Percentiles rank a stretch among this genome's conserved stretches.
Conservation (phyloP, 2,329 filamentous ascomycete species). For the Aspergillus sp. region DNA sequence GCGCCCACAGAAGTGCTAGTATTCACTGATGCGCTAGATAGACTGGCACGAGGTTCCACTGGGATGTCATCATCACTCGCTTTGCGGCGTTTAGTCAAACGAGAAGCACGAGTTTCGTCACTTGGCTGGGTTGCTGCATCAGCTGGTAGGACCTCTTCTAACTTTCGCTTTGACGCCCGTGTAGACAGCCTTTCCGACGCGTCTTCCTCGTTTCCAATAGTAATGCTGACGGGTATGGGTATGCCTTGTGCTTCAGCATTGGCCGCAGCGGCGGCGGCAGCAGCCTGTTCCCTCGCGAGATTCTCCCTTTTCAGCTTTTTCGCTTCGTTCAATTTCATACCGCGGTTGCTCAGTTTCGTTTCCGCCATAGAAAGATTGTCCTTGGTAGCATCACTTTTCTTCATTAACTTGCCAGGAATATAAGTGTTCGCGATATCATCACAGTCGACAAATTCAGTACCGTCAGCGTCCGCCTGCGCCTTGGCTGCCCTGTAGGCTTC, state of each 20-base stretch:
- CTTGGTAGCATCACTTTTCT: constrained; percentile 35
- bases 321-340: constrained; percentile 55
- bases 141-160: constrained; percentile 41
- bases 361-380: constrained; percentile 39
- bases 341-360: constrained; percentile 50
- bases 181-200: constrained; percentile 9
- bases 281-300: constrained; percentile 43
- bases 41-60: constrained; percentile 8
- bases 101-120: constrained; percentile 17
- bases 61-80: constrained; percentile 26
- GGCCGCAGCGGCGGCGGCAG: constrained; percentile 16
- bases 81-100: constrained; percentile 34
- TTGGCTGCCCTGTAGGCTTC: constrained; percentile 46
- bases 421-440: constrained; percentile 36
- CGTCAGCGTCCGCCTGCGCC: constrained; percentile 44
- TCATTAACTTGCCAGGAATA: constrained; percentile 33
- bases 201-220: no score
- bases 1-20: constrained; percentile 15
- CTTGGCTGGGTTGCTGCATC: constrained; percentile 13
- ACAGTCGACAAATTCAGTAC: constrained; percentile 54
- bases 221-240: no score
- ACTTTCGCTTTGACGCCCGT: constrained; percentile 40
- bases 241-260: constrained; percentile 9
- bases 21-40: constrained; percentile 37
- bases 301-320: constrained; percentile 56